These are phyloP conservation scores for Podospora tetraspora DNA, from an alignment of 495 filamentous ascomycete genomes.

Conservation along the genomic window DNA sequence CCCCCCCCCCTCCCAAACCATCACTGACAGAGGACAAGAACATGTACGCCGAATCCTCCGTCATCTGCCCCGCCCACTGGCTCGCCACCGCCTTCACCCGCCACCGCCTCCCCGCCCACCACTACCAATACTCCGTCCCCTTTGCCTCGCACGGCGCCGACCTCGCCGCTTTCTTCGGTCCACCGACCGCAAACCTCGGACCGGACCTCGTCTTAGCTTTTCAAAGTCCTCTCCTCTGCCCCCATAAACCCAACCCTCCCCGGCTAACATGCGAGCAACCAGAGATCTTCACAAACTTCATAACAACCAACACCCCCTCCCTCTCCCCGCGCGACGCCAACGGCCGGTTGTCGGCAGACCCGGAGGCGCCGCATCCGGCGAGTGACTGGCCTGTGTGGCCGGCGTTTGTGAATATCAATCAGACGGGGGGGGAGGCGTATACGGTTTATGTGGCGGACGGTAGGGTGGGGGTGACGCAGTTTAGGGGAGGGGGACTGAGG, in stretches of 20 bases:
- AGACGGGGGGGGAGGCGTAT: constrained; percentile 37
- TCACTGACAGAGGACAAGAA: constrained; percentile 25
- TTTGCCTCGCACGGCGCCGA: constrained; percentile 48
- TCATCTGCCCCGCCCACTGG: constrained; percentile 53
- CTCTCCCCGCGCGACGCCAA: constrained; percentile 36
- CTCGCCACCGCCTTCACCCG: constrained; percentile 47
- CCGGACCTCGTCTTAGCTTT: constrained; percentile 21
- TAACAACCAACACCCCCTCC: constrained; percentile 42
- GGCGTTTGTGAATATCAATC: constrained; percentile 38
- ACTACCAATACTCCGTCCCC: constrained; percentile 52
- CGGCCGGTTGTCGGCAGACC: constrained; percentile 15
- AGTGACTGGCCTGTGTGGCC: constrained; percentile 31
- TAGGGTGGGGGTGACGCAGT: constrained; percentile 18
- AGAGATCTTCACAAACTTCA: constrained; percentile 44
- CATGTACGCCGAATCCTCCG: constrained; percentile 50
- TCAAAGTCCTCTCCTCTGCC: constrained; percentile 1
- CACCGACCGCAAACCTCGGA: constrained; percentile 16
- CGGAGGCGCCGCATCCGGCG: constrained; percentile 3
- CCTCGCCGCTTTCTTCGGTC: constrained; percentile 19
- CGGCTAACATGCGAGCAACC: background rate
- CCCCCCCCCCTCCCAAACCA: background rate
- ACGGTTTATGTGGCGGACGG: constrained; percentile 9
- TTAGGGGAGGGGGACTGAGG: constrained; percentile 31
- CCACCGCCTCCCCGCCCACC: constrained; percentile 34
- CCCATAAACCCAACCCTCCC: too few species aligned